Conservation (phyloP, 1,139 yeast genomes). For the Candida sp. region DNA sequence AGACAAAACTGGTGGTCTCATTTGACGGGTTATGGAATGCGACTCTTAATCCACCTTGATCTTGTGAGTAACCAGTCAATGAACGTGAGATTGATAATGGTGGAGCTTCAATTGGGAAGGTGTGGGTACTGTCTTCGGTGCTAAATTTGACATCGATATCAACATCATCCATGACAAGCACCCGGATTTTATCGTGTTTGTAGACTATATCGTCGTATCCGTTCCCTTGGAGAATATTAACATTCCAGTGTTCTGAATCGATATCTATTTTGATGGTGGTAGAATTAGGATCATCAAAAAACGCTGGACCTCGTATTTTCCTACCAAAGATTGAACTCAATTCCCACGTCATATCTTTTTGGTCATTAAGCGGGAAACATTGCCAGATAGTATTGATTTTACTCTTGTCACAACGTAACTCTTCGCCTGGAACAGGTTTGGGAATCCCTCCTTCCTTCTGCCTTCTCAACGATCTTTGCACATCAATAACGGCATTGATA, state of each 20-base stretch:
- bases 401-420: constrained; percentile 66
- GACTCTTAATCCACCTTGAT: constrained; percentile 83
- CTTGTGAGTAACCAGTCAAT: constrained; percentile 89
- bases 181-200: constrained; percentile 6
- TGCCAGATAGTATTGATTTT: constrained; percentile 60
- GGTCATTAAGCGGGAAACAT: constrained; percentile 75
- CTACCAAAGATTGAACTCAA: constrained; percentile 71
- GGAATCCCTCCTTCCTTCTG: constrained; percentile 67
- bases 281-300: constrained; percentile 36
- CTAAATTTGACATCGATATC: constrained; percentile 37
- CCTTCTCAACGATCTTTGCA: constrained; percentile 63
- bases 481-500: constrained; percentile 74
- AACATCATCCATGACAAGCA: constrained; percentile 28
- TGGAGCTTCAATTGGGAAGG: constrained; percentile 38
- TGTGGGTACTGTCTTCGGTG: constrained; percentile 8
- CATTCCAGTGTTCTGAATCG: constrained; percentile 48
- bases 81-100: constrained; percentile 82
- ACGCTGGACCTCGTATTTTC: constrained; percentile 62
- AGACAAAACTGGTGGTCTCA: constrained; percentile 48
- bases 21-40: constrained; percentile 66
- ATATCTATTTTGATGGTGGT: constrained; percentile 42
- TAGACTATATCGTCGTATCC: constrained; percentile 9
- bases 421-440: constrained; percentile 66
- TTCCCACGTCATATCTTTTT: constrained; percentile 49
- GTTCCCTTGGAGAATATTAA: constrained; percentile 20